Evolutionary conservation across 208 protist genomes (phyloP), one percentile per base, ranked within the genome.

Genomic region (Wallacemonas collosoma): DNA sequence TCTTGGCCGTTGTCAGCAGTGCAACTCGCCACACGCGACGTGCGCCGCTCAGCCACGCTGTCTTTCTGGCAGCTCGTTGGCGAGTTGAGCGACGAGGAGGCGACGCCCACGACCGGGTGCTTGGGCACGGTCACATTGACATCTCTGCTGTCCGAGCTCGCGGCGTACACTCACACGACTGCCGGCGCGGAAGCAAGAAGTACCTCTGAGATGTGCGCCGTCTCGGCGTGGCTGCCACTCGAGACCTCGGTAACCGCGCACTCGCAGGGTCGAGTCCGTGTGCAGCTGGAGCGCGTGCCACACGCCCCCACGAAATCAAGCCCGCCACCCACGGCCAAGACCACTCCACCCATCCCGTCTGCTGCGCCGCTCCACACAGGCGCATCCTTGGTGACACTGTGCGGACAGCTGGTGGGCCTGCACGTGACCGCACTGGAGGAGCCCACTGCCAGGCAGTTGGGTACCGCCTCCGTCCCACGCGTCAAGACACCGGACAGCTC

Each of bases 191-290:
- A 15, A 8, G 26, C 57, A 5, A n/a, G 9, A 5, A n/a, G 5
- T 7, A 17, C 57, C 6, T 41, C 60, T n/a, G n/a, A n/a, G 43
- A 38, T 65, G 12, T 53, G 41, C 7, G 60, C 43, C 17, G 60
- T 65, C 11, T 65, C 60, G 6, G 60, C 43, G 60, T 65, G 60
- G 60, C 11, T 65, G 60, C 60, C 60, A 8, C 43, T 65, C 6
- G 14, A 50, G 43, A 6, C 15, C 53, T 17, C 14, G 0, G 6
- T 17, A 17, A 0, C 6, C 12, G 17, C 56, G 26, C 56, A 35
- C 7, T n/a, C 56, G 56, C 36, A 14, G 14, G 60, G 41, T 9
- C 60, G 60, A 11, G 60, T 65, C 0, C 43, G 60, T 15, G 60
- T 65, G 43, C 43, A 41, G 6, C 41, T 65, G 4, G 60, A 45